phyloP scores from a whole-genome alignment of 164 flowering plant genomes.

The Dillenia turbinata region DNA sequence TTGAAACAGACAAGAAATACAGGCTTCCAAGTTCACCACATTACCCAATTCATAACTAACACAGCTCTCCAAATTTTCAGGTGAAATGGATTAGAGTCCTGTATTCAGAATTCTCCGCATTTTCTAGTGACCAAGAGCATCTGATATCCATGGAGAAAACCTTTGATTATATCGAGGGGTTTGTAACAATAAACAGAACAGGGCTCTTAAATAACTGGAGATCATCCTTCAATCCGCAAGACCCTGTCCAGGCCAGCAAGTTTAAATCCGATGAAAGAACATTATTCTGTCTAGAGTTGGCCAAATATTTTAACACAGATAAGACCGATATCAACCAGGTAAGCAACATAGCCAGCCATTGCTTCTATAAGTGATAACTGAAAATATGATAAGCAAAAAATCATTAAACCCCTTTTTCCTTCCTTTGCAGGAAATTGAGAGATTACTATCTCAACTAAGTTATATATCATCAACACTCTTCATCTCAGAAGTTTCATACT shows the following conservation, averaged over 20 bases:
- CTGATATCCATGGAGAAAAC: conserved; percentile 20
- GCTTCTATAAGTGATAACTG: background rate
- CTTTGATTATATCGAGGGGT: conserved; percentile 59
- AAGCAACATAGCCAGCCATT: background rate
- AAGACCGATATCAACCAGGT: conserved; percentile 34
- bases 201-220: conserved; percentile 52
- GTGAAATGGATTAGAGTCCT: conserved; percentile 64
- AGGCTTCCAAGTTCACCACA: no score
- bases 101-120: conserved; percentile 45
- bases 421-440: conserved; percentile 38
- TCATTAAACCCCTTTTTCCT: background rate
- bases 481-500: conserved; percentile 40
- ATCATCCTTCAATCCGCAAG: conserved; percentile 47
- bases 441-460: conserved; percentile 32
- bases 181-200: conserved; percentile 47
- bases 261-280: conserved; percentile 45
- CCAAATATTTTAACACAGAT: conserved; percentile 38
- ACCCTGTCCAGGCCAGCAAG: conserved; percentile 47
- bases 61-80: conserved; percentile 18
- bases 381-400: background rate
- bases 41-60: no score
- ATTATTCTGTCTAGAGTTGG: conserved; percentile 49
- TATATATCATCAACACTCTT: conserved; percentile 36
- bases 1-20: no score
- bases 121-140: conserved; percentile 47